Evolutionary conservation across 345 rosid species (phyloP).

Genomic region (Raphanus sativus): DNA sequence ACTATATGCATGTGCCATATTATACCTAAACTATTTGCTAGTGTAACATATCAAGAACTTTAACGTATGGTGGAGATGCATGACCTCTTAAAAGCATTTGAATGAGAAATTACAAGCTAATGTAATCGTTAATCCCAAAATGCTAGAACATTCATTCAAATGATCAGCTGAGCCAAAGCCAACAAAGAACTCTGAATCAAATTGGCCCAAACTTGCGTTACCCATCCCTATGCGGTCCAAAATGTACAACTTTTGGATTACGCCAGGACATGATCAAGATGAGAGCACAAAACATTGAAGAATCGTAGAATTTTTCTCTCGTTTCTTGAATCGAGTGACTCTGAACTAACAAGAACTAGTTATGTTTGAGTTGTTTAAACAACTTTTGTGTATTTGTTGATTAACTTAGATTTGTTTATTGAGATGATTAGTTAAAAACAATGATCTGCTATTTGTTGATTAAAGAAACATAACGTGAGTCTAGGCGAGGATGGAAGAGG

Average conservation of each 20-base stretch:
- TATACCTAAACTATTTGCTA: no score
- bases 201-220: no score
- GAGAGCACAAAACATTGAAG: not conserved
- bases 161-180: not conserved
- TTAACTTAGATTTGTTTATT: not conserved
- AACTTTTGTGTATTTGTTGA: not conserved
- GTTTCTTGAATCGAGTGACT: not conserved
- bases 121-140: no score
- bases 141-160: not conserved
- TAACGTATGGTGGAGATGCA: no score
- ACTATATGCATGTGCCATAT: no score
- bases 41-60: no score
- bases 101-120: not conserved
- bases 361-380: not conserved
- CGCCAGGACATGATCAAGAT: not conserved
- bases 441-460: not conserved
- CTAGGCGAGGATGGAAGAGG: conserved; percentile 15
- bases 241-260: not conserved
- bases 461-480: not conserved
- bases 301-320: not conserved
- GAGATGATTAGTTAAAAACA: not conserved
- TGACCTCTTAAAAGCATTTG: not conserved
- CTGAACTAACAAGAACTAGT: not conserved
- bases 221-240: not conserved
- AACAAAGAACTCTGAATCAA: not conserved